A percentile compares a stretch with the other conserved stretches of the same genome.
Evolutionary conservation across 345 rosid genomes (phyloP).

Genomic region (Psidium friedrichsthalianum): DNA sequence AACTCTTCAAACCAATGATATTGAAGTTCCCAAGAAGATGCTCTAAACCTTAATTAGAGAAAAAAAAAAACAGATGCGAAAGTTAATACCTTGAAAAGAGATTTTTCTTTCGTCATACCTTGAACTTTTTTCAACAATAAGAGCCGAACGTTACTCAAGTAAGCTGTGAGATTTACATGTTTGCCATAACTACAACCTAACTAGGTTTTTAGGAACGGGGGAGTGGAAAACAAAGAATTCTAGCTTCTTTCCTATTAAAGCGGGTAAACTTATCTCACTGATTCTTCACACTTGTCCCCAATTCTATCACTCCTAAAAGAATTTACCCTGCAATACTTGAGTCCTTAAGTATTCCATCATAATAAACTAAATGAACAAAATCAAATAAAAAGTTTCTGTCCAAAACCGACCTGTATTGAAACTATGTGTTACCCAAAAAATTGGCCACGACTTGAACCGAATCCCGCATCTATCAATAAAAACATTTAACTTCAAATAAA

Average conservation of each 20-base stretch:
- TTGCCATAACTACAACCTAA: background rate
- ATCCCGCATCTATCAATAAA: background rate
- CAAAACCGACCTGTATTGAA: background rate
- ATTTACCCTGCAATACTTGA: background rate
- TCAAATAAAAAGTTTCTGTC: background rate
- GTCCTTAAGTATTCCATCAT: background rate
- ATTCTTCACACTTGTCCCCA: background rate
- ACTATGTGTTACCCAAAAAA: background rate
- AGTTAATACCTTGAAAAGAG: background rate
- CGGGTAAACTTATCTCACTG: background rate
- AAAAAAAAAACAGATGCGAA: background rate
- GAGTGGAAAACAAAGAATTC: background rate
- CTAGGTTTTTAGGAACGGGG: background rate
- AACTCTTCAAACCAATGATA: background rate
- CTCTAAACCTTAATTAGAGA: background rate
- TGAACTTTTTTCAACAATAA: background rate
- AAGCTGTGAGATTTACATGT: background rate
- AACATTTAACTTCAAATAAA: background rate
- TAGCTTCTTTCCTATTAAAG: background rate
- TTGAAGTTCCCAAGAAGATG: background rate
- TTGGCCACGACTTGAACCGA: background rate
- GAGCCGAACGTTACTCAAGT: background rate
- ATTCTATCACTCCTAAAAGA: background rate
- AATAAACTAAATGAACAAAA: background rate
- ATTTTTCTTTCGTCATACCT: background rate